phyloP scores from a whole-genome alignment of 2,329 filamentous ascomycete species.

The Aspergillus aculeatus region DNA sequence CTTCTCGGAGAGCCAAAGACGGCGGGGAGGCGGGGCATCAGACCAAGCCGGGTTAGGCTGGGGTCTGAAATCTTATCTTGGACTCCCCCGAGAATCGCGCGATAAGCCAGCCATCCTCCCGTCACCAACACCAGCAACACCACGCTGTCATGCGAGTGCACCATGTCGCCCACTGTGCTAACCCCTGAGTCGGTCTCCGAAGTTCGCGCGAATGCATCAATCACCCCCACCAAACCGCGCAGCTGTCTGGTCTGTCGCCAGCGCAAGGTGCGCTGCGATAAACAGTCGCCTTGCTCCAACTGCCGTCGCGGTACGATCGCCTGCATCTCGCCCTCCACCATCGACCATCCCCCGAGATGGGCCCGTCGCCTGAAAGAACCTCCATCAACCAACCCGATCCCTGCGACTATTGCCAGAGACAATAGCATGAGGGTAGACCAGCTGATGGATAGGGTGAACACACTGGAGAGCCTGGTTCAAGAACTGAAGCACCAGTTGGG shows the following conservation, averaged over 20 bases:
- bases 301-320: slow-evolving; percentile 55
- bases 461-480: neutral
- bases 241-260: slow-evolving; percentile 54
- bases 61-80: no score
- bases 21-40: no score
- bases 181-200: neutral
- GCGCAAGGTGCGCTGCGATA: slow-evolving; percentile 60
- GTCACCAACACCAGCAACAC: neutral
- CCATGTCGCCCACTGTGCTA: neutral
- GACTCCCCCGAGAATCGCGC: neutral
- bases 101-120: neutral
- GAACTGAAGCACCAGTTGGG: neutral
- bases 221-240: slow-evolving; percentile 33
- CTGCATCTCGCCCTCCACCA: slow-evolving; percentile 50
- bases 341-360: slow-evolving; percentile 47
- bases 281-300: slow-evolving; percentile 54
- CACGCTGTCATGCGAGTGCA: neutral
- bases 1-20: neutral
- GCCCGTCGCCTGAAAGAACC: neutral
- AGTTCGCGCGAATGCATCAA: neutral
- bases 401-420: neutral
- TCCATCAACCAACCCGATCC: neutral
- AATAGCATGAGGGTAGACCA: neutral
- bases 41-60: no score
- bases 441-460: neutral